Evolutionary conservation across 108 stramenopile genomes (phyloP).

Genomic region (Aurantiochytrium sp.): DNA sequence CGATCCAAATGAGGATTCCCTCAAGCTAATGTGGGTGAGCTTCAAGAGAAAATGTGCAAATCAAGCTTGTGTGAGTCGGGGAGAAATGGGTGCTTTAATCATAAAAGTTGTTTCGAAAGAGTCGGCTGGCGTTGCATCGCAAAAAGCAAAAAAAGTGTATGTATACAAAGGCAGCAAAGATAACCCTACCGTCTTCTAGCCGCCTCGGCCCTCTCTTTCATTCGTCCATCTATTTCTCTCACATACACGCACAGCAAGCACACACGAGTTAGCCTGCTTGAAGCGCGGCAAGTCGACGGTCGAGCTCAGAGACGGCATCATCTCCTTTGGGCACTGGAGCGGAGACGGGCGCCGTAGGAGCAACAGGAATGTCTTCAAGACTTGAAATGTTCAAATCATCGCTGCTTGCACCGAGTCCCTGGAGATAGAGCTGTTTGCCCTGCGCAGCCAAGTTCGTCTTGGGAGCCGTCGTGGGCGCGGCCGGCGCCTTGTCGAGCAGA

Average conservation of each 20-base stretch:
- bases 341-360: background rate
- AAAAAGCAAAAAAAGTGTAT: too few relatives aligned
- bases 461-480: slow-evolving; percentile 29
- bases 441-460: background rate
- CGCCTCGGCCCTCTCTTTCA: background rate
- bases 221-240: background rate
- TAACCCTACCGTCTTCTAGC: background rate
- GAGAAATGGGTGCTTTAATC: too few relatives aligned
- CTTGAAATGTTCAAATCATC: background rate
- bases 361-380: background rate
- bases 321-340: background rate
- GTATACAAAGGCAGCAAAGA: too few relatives aligned
- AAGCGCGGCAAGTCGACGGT: background rate
- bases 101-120: too few relatives aligned
- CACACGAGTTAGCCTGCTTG: background rate
- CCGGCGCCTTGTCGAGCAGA: slow-evolving; percentile 19
- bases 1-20: too few relatives aligned
- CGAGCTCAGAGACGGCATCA: background rate
- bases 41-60: too few relatives aligned
- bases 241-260: background rate
- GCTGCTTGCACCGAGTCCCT: background rate
- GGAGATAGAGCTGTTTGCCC: background rate
- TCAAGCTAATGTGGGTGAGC: too few relatives aligned
- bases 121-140: too few relatives aligned
- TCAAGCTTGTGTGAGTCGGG: too few relatives aligned